phyloP scores from a whole-genome alignment of 78 protist genomes.

The Dictyostelium discoideum region dicty_2.7 NC_007091.3:1224001-1224500 shows the following conservation, averaged over 20 bases:
- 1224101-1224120: constrained; percentile 19
- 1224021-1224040: background rate
- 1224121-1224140: background rate
- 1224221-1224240: constrained; percentile 33
- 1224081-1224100: background rate
- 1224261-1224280: constrained; percentile 46
- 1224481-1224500: constrained; percentile 21
- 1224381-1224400: constrained; percentile 45
- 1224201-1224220: constrained; percentile 52
- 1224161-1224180: constrained; percentile 52
- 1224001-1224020: constrained; percentile 35
- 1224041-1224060: constrained; percentile 37
- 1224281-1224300: constrained; percentile 37
- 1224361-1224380: constrained; percentile 38
- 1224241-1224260: constrained; percentile 19
- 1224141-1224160: constrained; percentile 12
- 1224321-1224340: constrained; percentile 41
- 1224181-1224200: background rate
- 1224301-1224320: constrained; percentile 2
- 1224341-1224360: constrained; percentile 55
- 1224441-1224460: constrained; percentile 6
- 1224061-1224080: constrained; percentile 50
- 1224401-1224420: constrained; percentile 61
- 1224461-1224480: constrained; percentile 51
- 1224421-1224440: constrained; percentile 12